Conservation (phyloP, 805 yeast species). For the Teunomyces atbi region DNA sequence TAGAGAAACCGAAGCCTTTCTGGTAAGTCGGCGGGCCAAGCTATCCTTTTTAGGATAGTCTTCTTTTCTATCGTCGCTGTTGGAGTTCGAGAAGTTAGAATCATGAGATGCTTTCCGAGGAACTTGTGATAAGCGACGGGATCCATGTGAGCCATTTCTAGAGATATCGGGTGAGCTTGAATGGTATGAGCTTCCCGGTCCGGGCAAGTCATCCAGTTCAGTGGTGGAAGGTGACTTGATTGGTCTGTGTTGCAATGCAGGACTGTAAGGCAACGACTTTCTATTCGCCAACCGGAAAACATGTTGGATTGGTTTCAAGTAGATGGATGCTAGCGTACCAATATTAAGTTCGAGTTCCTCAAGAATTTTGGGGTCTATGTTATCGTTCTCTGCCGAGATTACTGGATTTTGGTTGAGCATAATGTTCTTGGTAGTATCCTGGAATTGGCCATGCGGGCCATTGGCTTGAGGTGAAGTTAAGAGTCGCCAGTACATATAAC, state of each 20-base stretch:
- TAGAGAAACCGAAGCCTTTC: conserved; percentile 33
- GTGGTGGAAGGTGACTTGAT: conserved; percentile 7
- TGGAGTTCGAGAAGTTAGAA: conserved; percentile 18
- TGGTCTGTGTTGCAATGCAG: conserved; percentile 33
- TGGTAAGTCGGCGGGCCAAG: conserved; percentile 30
- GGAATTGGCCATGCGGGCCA: conserved; percentile 40
- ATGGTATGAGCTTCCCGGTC: background rate
- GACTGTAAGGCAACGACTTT: conserved; percentile 48
- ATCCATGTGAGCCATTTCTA: conserved; percentile 8
- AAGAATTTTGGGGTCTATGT: conserved; percentile 63
- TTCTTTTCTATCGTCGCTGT: conserved; percentile 13
- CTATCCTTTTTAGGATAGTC: conserved; percentile 20
- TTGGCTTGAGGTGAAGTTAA: conserved; percentile 47
- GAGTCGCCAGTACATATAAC: conserved; percentile 81
- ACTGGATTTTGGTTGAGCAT: conserved; percentile 61
- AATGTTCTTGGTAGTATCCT: conserved; percentile 42
- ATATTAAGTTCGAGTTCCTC: conserved; percentile 82
- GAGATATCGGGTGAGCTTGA: conserved; percentile 4
- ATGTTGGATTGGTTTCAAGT: conserved; percentile 77
- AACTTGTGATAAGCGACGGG: conserved; percentile 13
- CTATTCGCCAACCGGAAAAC: conserved; percentile 68
- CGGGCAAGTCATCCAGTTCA: background rate
- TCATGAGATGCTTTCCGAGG: conserved; percentile 21
- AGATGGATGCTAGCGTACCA: conserved; percentile 80
- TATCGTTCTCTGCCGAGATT: conserved; percentile 65